Evolutionary conservation across 768 basidiomycete genomes (phyloP).

Genomic region (Kwoniella bestiolae): DNA sequence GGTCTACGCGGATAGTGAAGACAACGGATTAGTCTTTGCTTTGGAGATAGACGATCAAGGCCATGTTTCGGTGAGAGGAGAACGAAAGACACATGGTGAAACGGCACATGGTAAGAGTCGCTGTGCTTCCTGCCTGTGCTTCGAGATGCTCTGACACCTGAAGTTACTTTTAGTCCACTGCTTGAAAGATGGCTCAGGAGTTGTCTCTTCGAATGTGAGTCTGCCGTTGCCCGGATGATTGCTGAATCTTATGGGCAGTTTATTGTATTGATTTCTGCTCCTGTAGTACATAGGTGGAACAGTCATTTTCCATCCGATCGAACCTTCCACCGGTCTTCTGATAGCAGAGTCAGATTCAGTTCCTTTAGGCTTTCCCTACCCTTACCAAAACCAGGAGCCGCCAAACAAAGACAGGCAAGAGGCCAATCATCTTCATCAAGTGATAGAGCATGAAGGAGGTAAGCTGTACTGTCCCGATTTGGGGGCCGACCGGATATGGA

Average conservation of each 20-base stretch:
- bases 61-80: conserved; percentile 60
- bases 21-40: conserved; percentile 66
- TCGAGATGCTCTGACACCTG: conserved; percentile 55
- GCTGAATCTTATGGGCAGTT: neutral
- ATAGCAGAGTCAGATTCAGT: conserved; percentile 28
- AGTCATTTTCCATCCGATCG: conserved; percentile 66
- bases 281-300: conserved; percentile 71
- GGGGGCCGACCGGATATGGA: conserved; percentile 70
- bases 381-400: conserved; percentile 60
- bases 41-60: conserved; percentile 59
- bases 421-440: conserved; percentile 31
- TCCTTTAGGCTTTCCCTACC: conserved; percentile 56
- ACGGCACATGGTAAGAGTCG: conserved; percentile 35
- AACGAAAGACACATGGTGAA: conserved; percentile 34
- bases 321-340: conserved; percentile 46
- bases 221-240: neutral
- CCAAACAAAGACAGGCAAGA: conserved; percentile 62
- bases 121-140: neutral
- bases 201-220: conserved; percentile 76
- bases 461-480: conserved; percentile 34
- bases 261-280: neutral
- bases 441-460: conserved; percentile 58
- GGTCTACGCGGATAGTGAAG: conserved; percentile 68
- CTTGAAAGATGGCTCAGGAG: conserved; percentile 64
- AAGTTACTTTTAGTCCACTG: conserved; percentile 63